A percentile compares a stretch with the other conserved stretches of the same genome.
Evolutionary conservation across 1,284 basidiomycete species (phyloP).

Genomic region (Moesziomyces antarcticus): DNA sequence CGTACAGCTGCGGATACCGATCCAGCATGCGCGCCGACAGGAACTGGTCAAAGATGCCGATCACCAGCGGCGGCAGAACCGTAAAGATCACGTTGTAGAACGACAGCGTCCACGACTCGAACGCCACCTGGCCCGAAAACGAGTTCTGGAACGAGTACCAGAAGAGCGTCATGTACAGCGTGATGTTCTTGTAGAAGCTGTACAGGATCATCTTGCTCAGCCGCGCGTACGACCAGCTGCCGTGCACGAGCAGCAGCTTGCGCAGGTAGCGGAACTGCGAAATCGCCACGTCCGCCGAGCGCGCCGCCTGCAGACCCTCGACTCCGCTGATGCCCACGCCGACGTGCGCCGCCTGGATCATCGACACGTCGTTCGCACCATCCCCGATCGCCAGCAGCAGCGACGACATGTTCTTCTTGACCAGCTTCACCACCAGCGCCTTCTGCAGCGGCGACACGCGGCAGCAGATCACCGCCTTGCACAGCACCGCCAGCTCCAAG

Average conservation of each 20-base stretch:
- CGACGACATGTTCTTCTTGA: slow-evolving; percentile 93
- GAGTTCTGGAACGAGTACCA: slow-evolving; percentile 88
- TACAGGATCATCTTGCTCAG: slow-evolving; percentile 90
- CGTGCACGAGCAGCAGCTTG: slow-evolving; percentile 95
- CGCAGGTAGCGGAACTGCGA: slow-evolving; percentile 97
- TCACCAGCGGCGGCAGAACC: slow-evolving; percentile 93
- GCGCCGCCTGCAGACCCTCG: slow-evolving; percentile 96
- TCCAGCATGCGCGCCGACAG: slow-evolving; percentile 95
- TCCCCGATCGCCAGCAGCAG: slow-evolving; percentile 90
- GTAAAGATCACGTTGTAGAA: slow-evolving; percentile 69
- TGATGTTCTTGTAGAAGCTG: slow-evolving; percentile 79
- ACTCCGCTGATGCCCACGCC: slow-evolving; percentile 98
- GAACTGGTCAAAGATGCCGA: slow-evolving; percentile 97
- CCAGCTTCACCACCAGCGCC: slow-evolving; percentile 96
- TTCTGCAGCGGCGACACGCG: slow-evolving; percentile 98
- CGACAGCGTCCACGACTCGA: slow-evolving; percentile 97
- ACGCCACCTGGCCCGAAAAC: slow-evolving; percentile 98
- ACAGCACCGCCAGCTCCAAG: slow-evolving; percentile 95
- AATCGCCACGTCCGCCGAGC: slow-evolving; percentile 95
- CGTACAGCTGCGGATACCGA: slow-evolving; percentile 94
- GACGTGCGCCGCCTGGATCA: slow-evolving; percentile 78
- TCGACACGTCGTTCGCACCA: slow-evolving; percentile 74
- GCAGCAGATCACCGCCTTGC: slow-evolving; percentile 97
- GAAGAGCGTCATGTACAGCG: slow-evolving; percentile 96
- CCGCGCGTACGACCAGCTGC: slow-evolving; percentile 96